These are phyloP conservation scores for Vanilla planifolia DNA, from an alignment of 106 monocot species.

Conservation along the genomic window DNA sequence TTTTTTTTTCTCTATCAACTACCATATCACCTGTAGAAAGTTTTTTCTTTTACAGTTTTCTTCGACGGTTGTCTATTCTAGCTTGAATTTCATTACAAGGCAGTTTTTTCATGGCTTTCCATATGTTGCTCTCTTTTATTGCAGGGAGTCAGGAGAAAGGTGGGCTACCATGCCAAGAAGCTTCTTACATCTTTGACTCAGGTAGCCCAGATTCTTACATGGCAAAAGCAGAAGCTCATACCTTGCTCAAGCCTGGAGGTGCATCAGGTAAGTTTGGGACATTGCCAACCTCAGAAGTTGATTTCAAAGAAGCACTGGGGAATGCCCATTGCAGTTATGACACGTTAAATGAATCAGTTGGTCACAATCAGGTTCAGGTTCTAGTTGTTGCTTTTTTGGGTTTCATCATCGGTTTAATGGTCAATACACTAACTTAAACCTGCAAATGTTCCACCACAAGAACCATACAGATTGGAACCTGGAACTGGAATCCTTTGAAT, in stretches of 20 bases:
- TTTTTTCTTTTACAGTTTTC: too few species aligned
- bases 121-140: constrained; percentile 8
- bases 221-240: constrained; percentile 14
- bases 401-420: constrained; percentile 35
- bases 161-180: constrained; percentile 44
- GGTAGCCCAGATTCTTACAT: constrained; percentile 9
- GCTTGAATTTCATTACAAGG: neutral
- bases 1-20: too few species aligned
- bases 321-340: neutral
- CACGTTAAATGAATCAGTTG: constrained; percentile 55
- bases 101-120: too few species aligned
- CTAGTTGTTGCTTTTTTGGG: constrained; percentile 53
- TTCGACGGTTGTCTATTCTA: too few species aligned
- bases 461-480: neutral
- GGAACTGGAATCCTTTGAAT: neutral
- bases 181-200: constrained; percentile 12
- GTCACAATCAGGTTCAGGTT: constrained; percentile 60
- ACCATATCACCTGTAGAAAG: too few species aligned
- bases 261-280: constrained; percentile 6
- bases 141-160: constrained; percentile 64
- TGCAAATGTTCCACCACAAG: neutral
- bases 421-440: constrained; percentile 31
- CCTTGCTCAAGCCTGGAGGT: neutral
- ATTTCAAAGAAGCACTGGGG: constrained; percentile 13
- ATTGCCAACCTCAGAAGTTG: constrained; percentile 4